Base-by-base conservation (phyloP, 192 early-diverging fungal genomes). In the Globomyces pollinis-pini region DNA sequence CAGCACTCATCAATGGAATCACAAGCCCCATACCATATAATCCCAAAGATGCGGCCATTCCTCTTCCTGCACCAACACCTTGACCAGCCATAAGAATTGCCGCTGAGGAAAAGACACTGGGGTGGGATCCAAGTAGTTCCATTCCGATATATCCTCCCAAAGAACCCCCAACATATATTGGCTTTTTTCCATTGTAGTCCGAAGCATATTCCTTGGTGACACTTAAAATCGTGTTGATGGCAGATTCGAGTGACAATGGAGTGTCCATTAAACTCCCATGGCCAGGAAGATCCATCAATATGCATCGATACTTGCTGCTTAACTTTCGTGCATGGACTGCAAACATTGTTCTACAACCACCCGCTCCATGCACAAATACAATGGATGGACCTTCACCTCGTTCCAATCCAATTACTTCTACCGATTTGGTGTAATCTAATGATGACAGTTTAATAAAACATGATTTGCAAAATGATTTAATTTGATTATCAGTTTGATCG, bases 131-230 rank as follows among this genome's bases (percentile, higher is more conserved):
- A 16, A 65, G 63, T 7, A 65, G 24, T 41, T 65, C 63, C 63
- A 65, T 65, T 18, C 63, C 63, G 31, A 65, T 65, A 30, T 65
- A 65, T 3, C 58, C 63, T 15, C 63, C 63, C 42, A 65, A 20
- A 5, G 51, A 57, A 9, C 63, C 63, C 9, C 63, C 63, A 12
- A 65, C 50, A 47, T 65, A 65, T 5, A 64, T 21, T 34, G 45
- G 24, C 61, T 36, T 62, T 3, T 11, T 47, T 3, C 29, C 53
- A 21, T 64, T 18, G 32, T 29, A 15, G 15, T 12, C 6, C 11
- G 12, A 16, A 12, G 51, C 58, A 24, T 65, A 39, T n/a, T 62
- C 29, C 7, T 28, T 3, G 18, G 35, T 20, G 26, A 39, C 39
- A 15, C 38, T 18, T 20, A 62, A 6, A 20, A 65, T 65, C 7